Base-by-base conservation (phyloP, 2,329 filamentous ascomycete species). In the Ustulina deusta region DNA sequence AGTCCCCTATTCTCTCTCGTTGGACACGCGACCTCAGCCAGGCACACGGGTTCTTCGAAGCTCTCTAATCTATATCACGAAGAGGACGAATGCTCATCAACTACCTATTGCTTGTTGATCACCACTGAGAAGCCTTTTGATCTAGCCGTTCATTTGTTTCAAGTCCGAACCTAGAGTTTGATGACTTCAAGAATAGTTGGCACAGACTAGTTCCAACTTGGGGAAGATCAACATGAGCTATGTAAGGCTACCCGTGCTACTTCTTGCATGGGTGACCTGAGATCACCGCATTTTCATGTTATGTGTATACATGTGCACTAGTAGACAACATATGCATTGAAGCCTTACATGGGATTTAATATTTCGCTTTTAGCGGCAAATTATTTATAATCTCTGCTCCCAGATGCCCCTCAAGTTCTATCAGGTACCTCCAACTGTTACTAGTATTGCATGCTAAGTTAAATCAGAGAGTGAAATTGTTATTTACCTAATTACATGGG, bases 151-250 rank as follows among this genome's bases (percentile, higher is more conserved):
- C n/a, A n/a, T n/a, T n/a, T n/a, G n/a, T n/a, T n/a, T n/a, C n/a
- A n/a, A n/a, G n/a, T n/a, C n/a, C n/a, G 13, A 57, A 40, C 20
- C 17, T 44, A 42, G 55, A 42, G 32, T 51, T 60, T 36, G 20
- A 20, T 36, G 34, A 38, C 29, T 38, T 52, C 15, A 25, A 11
- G 6, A 52, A 34, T 15, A 42, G 22, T 20, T 52, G 22, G 17
- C 13, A 34, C 13, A 34, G 9, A 10, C 58, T 61, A 52, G 46
- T 52, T 29, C 44, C 6, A 52, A 36, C 34, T 52, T 34, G 58
- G 58, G 58, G 17, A 49, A 52, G 58, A 61, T 61, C 58, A 42
- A 27, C 58, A 40, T 29, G 36, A 52, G 36, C 36, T 32, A 54
- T 22, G 20, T 15, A 29, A 40, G 17, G 48, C 25, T 42, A 25